These are phyloP conservation scores for Phyllosticta ampelicida DNA, from an alignment of 2,329 filamentous ascomycete species.

Conservation along the genomic window DNA sequence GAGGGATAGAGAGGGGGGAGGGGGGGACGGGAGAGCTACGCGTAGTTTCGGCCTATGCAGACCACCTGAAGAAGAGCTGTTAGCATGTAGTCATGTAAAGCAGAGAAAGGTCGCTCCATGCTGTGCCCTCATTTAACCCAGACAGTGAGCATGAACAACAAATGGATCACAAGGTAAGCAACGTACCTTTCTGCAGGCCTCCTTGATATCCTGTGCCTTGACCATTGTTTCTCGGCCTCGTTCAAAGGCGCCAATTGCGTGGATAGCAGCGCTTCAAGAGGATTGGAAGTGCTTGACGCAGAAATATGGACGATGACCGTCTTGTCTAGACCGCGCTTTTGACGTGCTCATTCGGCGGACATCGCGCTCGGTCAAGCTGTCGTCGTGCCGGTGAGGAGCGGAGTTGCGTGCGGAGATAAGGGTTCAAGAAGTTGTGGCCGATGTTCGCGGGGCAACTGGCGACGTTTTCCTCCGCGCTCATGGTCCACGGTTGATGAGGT, in stretches of 20 bases:
- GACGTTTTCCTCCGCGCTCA: no score
- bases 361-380: neutral
- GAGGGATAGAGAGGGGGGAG: neutral
- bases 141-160: no score
- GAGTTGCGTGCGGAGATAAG: neutral
- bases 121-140: no score
- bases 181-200: neutral
- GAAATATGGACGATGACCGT: neutral
- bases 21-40: constrained; percentile 45
- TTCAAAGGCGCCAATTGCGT: neutral
- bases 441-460: no score
- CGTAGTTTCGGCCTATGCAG: constrained; percentile 94
- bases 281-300: neutral
- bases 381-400: neutral
- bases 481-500: no score
- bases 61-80: constrained; percentile 48
- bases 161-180: neutral
- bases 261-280: neutral
- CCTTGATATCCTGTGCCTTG: neutral
- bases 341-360: neutral
- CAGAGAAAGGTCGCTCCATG: no score
- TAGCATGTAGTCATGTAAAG: neutral
- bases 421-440: neutral
- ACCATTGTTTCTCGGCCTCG: neutral
- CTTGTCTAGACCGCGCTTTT: neutral